These are phyloP conservation scores for Rhynchospora pubera DNA, from an alignment of 176 grass and related monocot species.

Conservation along the genomic window DNA sequence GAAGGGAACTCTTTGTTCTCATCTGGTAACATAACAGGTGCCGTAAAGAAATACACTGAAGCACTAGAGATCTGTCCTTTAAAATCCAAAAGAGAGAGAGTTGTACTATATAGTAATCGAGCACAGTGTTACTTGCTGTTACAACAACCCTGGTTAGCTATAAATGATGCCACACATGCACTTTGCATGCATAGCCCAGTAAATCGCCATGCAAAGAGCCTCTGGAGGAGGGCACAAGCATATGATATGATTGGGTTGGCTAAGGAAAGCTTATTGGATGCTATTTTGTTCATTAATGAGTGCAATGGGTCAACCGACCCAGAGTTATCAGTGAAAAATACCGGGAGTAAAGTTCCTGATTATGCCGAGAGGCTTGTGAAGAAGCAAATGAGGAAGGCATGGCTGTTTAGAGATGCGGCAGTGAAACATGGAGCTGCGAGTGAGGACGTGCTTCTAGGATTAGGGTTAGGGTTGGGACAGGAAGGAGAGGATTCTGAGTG, in stretches of 20 bases:
- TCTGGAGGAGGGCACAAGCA: slow-evolving; percentile 98
- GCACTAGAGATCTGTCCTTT: slow-evolving; percentile 84
- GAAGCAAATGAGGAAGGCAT: slow-evolving; percentile 92
- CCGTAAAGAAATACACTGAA: slow-evolving; percentile 91
- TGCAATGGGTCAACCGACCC: slow-evolving; percentile 82
- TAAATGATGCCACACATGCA: slow-evolving; percentile 81
- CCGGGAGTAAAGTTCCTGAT: slow-evolving; percentile 85
- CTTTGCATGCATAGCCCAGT: slow-evolving; percentile 73
- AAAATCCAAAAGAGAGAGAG: slow-evolving; percentile 98
- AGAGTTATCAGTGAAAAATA: slow-evolving; percentile 72
- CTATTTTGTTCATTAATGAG: slow-evolving; percentile 96
- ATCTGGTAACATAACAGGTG: slow-evolving; percentile 84
- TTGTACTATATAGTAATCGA: slow-evolving; percentile 92
- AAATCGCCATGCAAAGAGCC: slow-evolving; percentile 76
- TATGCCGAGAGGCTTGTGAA: slow-evolving; percentile 95
- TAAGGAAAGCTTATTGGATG: slow-evolving; percentile 96
- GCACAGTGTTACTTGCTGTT: slow-evolving; percentile 95
- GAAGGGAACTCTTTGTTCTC: slow-evolving; percentile 99
- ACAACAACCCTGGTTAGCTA: slow-evolving; percentile 82
- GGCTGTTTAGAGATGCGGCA: slow-evolving; percentile 93
- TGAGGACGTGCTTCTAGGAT: slow-evolving; percentile 42
- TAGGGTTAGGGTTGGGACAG: slow-evolving; percentile 69
- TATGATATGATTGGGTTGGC: slow-evolving; percentile 98
- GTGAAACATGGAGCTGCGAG: slow-evolving; percentile 79
- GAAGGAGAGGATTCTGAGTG: slow-evolving; percentile 90